phyloP scores from a whole-genome alignment of 257 asterid genomes.

The Henckelia pumila region DNA sequence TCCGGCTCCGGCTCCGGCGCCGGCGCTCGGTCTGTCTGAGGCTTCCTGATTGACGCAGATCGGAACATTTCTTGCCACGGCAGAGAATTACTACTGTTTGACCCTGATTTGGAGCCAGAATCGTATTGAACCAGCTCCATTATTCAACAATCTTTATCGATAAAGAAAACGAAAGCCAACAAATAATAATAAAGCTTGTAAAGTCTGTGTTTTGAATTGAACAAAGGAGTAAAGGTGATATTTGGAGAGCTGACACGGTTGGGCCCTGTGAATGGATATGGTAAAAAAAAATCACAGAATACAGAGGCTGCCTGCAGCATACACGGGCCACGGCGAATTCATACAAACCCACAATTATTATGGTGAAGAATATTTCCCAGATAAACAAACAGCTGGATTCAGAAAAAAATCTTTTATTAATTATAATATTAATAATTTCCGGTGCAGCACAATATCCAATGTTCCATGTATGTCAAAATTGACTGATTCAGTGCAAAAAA shows the following conservation, averaged over 20 bases:
- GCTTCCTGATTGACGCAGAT: slow-evolving; percentile 83
- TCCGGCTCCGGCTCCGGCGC: slow-evolving; percentile 35
- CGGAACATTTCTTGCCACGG: slow-evolving; percentile 98
- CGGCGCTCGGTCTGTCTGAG: slow-evolving; percentile 45
- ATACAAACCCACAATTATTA: neutral
- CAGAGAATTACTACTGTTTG: slow-evolving; percentile 37
- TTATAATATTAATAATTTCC: no score
- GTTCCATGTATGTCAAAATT: no score
- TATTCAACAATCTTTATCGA: slow-evolving; percentile 19
- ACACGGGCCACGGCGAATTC: neutral
- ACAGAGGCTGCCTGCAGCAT: neutral
- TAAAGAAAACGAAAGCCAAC: neutral
- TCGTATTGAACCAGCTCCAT: slow-evolving; percentile 64
- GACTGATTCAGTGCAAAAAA: neutral
- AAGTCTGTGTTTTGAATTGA: neutral
- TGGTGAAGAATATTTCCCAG: neutral
- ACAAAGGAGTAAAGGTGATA: neutral
- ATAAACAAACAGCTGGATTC: neutral
- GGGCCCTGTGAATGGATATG: no score
- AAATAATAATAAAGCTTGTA: neutral
- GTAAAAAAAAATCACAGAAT: neutral
- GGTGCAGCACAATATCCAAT: no score
- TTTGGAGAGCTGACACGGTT: neutral
- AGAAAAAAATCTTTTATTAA: neutral
- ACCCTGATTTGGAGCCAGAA: slow-evolving; percentile 55